These are phyloP conservation scores for Ephemerocybe angulata DNA, from an alignment of 768 basidiomycete genomes.

Conservation along the genomic window DNA sequence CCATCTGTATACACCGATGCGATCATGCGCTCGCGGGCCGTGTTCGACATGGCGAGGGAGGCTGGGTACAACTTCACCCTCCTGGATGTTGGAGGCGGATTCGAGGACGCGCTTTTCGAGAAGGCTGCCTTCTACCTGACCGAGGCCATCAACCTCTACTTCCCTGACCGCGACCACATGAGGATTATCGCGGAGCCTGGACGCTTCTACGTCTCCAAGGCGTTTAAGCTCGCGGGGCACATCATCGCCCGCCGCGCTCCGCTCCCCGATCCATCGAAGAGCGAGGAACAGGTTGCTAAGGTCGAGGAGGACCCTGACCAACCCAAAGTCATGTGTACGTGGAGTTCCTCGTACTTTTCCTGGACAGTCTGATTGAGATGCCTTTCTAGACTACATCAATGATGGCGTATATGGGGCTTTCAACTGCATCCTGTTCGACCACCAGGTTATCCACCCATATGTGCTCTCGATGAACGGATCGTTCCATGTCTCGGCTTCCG, in stretches of 20 bases:
- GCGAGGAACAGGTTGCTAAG: constrained; percentile 3
- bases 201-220: constrained; percentile 86
- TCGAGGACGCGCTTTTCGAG: constrained; percentile 86
- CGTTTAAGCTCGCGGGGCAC: constrained; percentile 89
- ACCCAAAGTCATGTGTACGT: constrained; percentile 83
- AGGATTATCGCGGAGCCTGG: constrained; percentile 95
- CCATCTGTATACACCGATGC: constrained; percentile 88
- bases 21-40: constrained; percentile 71
- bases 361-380: constrained; percentile 6
- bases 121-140: constrained; percentile 68
- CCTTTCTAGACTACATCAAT: constrained; percentile 88
- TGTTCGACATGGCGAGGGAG: constrained; percentile 83
- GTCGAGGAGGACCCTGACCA: constrained; percentile 27
- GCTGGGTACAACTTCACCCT: constrained; percentile 80
- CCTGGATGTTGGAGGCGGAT: constrained; percentile 95
- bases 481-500: constrained; percentile 47
- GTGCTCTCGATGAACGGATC: constrained; percentile 69
- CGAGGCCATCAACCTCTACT: constrained; percentile 70
- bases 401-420: constrained; percentile 98
- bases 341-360: constrained; percentile 15
- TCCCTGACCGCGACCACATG: constrained; percentile 66
- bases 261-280: constrained; percentile 19
- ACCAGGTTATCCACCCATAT: constrained; percentile 73
- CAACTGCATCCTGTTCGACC: constrained; percentile 97
- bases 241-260: constrained; percentile 86